These are phyloP conservation scores for Fusarium metavorans DNA, from an alignment of 2,329 filamentous ascomycete genomes.

Conservation along the genomic window DNA sequence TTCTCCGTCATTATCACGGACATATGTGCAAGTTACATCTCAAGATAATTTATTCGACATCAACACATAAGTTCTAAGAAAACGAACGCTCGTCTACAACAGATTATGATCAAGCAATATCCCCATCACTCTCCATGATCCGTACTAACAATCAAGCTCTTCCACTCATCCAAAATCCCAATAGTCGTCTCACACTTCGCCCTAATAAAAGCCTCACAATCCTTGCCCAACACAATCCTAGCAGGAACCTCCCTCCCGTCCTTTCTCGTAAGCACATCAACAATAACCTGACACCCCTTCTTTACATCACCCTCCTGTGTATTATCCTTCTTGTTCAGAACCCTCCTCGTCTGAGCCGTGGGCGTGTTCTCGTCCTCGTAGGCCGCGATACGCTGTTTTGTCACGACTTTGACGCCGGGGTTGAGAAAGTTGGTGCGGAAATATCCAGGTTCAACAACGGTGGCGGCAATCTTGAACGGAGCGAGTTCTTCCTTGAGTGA, in stretches of 20 bases:
- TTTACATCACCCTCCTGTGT: constrained; percentile 67
- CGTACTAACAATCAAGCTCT: constrained; percentile 46
- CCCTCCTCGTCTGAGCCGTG: constrained; percentile 42
- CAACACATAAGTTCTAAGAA: neutral
- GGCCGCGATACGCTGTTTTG: constrained; percentile 48
- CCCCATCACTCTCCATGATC: constrained; percentile 23
- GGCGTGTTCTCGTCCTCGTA: constrained; percentile 49
- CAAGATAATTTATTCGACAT: neutral
- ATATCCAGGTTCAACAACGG: constrained; percentile 63
- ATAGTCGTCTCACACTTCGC: constrained; percentile 58
- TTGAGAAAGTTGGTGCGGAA: constrained; percentile 65
- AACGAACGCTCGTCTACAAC: neutral
- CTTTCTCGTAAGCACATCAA: constrained; percentile 66
- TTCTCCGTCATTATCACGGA: neutral
- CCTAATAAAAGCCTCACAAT: constrained; percentile 57
- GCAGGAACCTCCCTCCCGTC: constrained; percentile 66
- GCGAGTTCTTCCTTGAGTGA: constrained; percentile 57
- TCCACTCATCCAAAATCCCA: constrained; percentile 62
- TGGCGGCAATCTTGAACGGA: constrained; percentile 58
- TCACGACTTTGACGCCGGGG: constrained; percentile 42
- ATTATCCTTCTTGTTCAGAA: constrained; percentile 53
- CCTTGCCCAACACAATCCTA: constrained; percentile 66
- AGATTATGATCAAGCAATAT: neutral
- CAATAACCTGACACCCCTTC: constrained; percentile 64
- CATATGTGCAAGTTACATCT: neutral